These are phyloP conservation scores for Populus hybrid DNA, from an alignment of 441 rosid species.

Conservation along the genomic window DNA sequence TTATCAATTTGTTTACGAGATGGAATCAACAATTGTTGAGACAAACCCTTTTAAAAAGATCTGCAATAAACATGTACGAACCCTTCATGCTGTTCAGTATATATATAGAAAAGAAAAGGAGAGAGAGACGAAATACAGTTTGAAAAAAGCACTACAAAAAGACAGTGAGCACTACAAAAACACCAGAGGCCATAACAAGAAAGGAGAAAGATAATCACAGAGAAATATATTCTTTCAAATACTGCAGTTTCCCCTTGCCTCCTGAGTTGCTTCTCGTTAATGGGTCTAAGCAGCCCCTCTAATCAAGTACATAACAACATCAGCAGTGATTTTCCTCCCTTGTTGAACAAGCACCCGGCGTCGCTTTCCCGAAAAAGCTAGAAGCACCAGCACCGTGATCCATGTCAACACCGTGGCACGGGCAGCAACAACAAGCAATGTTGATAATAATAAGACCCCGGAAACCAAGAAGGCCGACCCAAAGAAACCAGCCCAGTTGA, in stretches of 20 bases:
- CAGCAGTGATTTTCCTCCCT: constrained; percentile 45
- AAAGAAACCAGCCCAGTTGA: neutral
- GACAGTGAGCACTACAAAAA: too few relatives aligned
- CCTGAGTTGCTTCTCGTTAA: neutral
- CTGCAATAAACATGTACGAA: too few relatives aligned
- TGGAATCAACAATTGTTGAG: too few relatives aligned
- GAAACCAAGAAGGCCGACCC: neutral
- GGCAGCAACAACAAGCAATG: constrained; percentile 37
- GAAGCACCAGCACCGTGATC: constrained; percentile 38
- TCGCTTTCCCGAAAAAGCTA: constrained; percentile 29
- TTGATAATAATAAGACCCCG: constrained; percentile 19
- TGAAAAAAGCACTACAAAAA: too few relatives aligned
- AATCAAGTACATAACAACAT: constrained; percentile 19
- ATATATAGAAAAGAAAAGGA: too few relatives aligned
- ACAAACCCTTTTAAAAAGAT: too few relatives aligned
- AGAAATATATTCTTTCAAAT: neutral
- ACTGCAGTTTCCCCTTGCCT: neutral
- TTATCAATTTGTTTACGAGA: too few relatives aligned
- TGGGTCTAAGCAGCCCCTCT: neutral
- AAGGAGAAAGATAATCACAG: neutral
- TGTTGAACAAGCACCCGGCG: constrained; percentile 40
- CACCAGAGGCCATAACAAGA: too few relatives aligned
- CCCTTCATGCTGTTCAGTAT: too few relatives aligned
- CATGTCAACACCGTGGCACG: constrained; percentile 48
- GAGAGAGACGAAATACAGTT: too few relatives aligned